phyloP scores from a whole-genome alignment of 768 basidiomycete genomes.

The Lentinula detonsa region DNA sequence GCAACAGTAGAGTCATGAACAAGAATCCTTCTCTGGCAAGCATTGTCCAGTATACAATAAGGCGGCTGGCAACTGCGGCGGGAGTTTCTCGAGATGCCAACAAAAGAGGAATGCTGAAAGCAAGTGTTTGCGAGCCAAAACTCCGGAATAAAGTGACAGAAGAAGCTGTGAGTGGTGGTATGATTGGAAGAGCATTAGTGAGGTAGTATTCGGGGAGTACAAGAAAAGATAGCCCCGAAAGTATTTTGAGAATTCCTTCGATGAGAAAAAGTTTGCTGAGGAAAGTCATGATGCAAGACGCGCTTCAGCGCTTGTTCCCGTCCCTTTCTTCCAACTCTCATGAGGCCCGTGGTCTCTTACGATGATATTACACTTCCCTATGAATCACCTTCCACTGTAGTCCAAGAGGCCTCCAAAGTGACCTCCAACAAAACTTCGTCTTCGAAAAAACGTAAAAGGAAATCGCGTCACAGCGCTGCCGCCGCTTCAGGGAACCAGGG shows the following conservation, averaged over 20 bases:
- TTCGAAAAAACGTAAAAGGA: constrained; percentile 53
- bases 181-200: background rate
- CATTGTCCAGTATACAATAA: background rate
- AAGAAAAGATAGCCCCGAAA: background rate
- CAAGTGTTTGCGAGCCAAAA: background rate
- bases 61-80: background rate
- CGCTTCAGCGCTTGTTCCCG: background rate
- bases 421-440: constrained; percentile 11
- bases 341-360: constrained; percentile 52
- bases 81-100: background rate
- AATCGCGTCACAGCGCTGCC: constrained; percentile 17
- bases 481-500: constrained; percentile 31
- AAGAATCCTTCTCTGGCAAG: background rate
- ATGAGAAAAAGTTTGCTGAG: background rate
- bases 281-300: background rate
- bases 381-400: constrained; percentile 11
- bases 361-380: constrained; percentile 54
- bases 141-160: background rate
- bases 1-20: background rate
- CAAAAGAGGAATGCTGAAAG: background rate
- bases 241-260: background rate
- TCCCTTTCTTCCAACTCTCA: constrained; percentile 16
- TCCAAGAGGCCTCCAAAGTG: constrained; percentile 12
- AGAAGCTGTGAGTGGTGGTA: background rate
- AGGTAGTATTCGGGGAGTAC: background rate